phyloP scores from a whole-genome alignment of 768 basidiomycete species.

The Terana coerulea region DNA sequence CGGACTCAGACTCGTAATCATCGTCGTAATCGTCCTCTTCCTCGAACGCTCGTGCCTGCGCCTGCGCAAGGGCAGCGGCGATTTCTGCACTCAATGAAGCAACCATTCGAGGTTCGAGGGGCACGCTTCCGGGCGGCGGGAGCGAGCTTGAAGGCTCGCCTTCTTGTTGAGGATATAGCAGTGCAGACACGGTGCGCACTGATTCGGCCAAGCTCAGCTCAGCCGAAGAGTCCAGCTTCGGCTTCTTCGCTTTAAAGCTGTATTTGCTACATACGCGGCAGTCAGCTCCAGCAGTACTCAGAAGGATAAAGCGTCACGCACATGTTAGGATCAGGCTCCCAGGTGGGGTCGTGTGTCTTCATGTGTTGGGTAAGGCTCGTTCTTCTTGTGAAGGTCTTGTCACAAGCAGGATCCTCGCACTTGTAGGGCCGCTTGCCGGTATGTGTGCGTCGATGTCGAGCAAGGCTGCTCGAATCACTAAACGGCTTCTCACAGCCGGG shows the following conservation, averaged over 20 bases:
- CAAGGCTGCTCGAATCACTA: constrained; percentile 87
- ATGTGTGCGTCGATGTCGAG: constrained; percentile 86
- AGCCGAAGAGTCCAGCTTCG: constrained; percentile 47
- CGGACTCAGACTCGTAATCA: constrained; percentile 32
- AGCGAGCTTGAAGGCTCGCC: constrained; percentile 22
- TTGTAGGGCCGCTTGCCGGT: constrained; percentile 85
- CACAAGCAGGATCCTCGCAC: constrained; percentile 77
- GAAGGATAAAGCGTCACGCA: constrained; percentile 36
- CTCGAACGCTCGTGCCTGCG: constrained; percentile 56
- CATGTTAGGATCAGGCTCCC: constrained; percentile 84
- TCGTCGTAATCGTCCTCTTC: constrained; percentile 49
- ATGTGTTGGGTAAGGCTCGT: constrained; percentile 85
- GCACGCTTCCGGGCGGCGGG: background rate
- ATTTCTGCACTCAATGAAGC: constrained; percentile 77
- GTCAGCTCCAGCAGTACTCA: constrained; percentile 7
- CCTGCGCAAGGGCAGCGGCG: constrained; percentile 75
- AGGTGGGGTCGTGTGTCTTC: constrained; percentile 80
- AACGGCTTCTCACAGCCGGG: constrained; percentile 85
- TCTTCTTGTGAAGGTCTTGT: constrained; percentile 84
- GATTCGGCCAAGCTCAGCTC: constrained; percentile 67
- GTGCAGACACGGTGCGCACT: constrained; percentile 69
- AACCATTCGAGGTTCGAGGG: constrained; percentile 40
- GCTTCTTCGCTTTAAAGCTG: constrained; percentile 68
- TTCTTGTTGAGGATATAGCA: constrained; percentile 42
- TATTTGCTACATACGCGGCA: constrained; percentile 51